Percentiles rank a stretch among this genome's conserved stretches.
Evolutionary conservation across 1,284 basidiomycete genomes (phyloP).

Genomic region (Lignosus rhinocerotis): DNA sequence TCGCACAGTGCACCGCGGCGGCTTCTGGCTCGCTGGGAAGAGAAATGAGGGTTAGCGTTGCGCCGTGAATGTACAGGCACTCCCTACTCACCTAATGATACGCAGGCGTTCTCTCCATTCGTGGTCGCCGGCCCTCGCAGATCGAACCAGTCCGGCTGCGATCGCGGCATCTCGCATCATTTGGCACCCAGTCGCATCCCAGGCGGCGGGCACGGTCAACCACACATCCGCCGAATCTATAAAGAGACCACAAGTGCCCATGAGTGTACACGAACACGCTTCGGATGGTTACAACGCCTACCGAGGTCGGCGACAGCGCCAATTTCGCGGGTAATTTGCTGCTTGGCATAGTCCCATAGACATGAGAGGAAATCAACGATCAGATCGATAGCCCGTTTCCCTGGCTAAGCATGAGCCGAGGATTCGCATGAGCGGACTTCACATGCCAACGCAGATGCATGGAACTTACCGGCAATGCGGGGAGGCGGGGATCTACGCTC

Average conservation of each 20-base stretch:
- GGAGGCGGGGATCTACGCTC: conserved; percentile 69
- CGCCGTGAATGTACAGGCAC: neutral
- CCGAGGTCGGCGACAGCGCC: conserved; percentile 80
- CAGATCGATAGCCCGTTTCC: conserved; percentile 72
- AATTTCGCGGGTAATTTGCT: conserved; percentile 80
- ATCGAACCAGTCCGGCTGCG: conserved; percentile 72
- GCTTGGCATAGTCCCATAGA: conserved; percentile 82
- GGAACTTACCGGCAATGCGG: conserved; percentile 66
- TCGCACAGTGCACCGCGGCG: conserved; percentile 81
- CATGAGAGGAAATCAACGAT: conserved; percentile 79
- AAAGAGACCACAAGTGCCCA: conserved; percentile 5
- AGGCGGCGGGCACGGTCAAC: conserved; percentile 82
- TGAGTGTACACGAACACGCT: neutral
- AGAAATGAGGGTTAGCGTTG: neutral
- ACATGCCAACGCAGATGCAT: conserved; percentile 9
- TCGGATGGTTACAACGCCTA: conserved; percentile 35
- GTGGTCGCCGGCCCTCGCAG: conserved; percentile 65
- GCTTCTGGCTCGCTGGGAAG: conserved; percentile 71
- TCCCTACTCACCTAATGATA: conserved; percentile 68
- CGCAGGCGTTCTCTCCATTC: conserved; percentile 75
- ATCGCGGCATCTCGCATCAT: conserved; percentile 83
- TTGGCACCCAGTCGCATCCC: conserved; percentile 80
- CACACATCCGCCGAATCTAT: conserved; percentile 77
- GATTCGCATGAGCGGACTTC: conserved; percentile 1
- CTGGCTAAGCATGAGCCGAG: conserved; percentile 45